phyloP scores from a whole-genome alignment of 2,329 filamentous ascomycete genomes.

The Diplodia mutila region DNA sequence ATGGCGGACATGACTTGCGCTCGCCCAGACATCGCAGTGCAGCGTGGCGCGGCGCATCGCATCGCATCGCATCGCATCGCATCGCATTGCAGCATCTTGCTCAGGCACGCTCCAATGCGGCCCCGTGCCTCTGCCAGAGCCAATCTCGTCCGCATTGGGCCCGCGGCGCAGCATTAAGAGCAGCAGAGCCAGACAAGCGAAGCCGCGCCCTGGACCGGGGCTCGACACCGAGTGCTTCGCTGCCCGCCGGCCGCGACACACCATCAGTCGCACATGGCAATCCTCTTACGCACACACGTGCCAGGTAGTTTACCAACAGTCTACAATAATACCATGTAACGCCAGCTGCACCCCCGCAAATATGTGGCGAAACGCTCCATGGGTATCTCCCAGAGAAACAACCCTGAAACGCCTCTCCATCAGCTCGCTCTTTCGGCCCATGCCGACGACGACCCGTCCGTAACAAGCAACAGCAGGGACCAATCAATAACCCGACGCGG shows the following conservation, averaged over 20 bases:
- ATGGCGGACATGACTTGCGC: background rate
- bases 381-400: slow-evolving; percentile 22
- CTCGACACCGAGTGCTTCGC: background rate
- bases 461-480: slow-evolving; percentile 23
- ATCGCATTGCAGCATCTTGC: slow-evolving; percentile 10
- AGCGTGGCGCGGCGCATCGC: background rate
- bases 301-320: background rate
- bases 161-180: slow-evolving; percentile 11
- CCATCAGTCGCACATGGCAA: slow-evolving; percentile 16
- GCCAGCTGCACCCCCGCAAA: slow-evolving; percentile 18
- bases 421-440: slow-evolving; percentile 17
- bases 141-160: background rate
- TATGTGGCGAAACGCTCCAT: slow-evolving; percentile 23
- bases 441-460: slow-evolving; percentile 14
- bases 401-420: slow-evolving; percentile 20
- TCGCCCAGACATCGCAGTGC: background rate
- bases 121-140: slow-evolving; percentile 1
- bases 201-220: background rate
- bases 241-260: slow-evolving; percentile 8
- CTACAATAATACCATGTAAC: slow-evolving; percentile 17
- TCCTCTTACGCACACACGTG: slow-evolving; percentile 11
- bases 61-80: slow-evolving; percentile 1
- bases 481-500: slow-evolving; percentile 18
- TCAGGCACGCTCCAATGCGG: slow-evolving; percentile 1
- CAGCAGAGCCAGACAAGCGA: slow-evolving; percentile 13